These are phyloP conservation scores for Omphalotus guepiniiformis DNA, from an alignment of 768 basidiomycete genomes.

Conservation along the genomic window DNA sequence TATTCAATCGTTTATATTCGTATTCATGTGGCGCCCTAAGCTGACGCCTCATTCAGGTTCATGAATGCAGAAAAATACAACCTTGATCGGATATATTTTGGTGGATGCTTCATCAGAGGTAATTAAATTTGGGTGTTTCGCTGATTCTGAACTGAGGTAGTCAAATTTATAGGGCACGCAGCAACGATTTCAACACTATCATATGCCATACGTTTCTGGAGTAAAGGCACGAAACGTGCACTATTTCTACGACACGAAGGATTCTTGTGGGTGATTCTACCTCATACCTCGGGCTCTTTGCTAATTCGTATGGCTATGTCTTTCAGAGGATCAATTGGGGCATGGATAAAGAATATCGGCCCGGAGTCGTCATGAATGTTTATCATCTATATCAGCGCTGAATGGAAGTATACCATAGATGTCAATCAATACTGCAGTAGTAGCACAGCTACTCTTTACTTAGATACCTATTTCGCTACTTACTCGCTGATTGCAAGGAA, in stretches of 20 bases:
- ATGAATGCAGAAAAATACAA: slow-evolving; percentile 99
- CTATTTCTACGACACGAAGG: slow-evolving; percentile 97
- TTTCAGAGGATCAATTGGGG: slow-evolving; percentile 84
- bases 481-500: too few relatives aligned
- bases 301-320: slow-evolving; percentile 3
- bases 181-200: slow-evolving; percentile 96
- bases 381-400: slow-evolving; percentile 8
- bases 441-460: too few relatives aligned
- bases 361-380: slow-evolving; percentile 24
- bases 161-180: slow-evolving; percentile 68
- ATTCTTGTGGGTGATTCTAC: slow-evolving; percentile 70
- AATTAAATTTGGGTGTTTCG: slow-evolving; percentile 7
- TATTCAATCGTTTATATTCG: slow-evolving; percentile 3
- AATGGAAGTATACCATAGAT: background rate
- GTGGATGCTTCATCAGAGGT: slow-evolving; percentile 98
- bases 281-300: slow-evolving; percentile 5
- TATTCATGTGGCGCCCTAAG: background rate
- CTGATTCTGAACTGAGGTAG: slow-evolving; percentile 12
- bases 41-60: slow-evolving; percentile 49
- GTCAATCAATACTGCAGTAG: too few relatives aligned
- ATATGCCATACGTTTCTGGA: slow-evolving; percentile 99
- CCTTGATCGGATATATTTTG: slow-evolving; percentile 96
- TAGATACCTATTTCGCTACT: too few relatives aligned
- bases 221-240: slow-evolving; percentile 94
- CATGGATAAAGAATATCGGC: slow-evolving; percentile 96